Percentiles rank a stretch among this genome's conserved stretches.
phyloP scores from a whole-genome alignment of 495 filamentous ascomycete genomes.

The Pyrenula massariospora region DNA sequence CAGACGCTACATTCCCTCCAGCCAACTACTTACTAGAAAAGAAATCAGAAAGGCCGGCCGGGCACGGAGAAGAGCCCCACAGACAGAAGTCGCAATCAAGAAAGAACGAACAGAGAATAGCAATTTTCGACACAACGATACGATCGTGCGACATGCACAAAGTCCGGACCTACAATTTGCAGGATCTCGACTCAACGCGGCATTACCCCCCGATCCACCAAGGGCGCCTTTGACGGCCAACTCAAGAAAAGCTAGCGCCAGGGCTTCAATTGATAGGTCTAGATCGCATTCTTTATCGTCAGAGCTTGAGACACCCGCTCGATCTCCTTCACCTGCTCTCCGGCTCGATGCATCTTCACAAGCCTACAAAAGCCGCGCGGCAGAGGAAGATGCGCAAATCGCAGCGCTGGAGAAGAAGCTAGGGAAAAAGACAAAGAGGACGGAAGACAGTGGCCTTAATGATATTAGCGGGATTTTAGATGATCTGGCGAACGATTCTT shows the following conservation, averaged over 20 bases:
- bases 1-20: neutral
- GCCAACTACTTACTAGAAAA: neutral
- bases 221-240: too few species aligned
- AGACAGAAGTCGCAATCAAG: too few species aligned
- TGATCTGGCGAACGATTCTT: conserved; percentile 46
- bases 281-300: neutral
- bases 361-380: conserved; percentile 1
- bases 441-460: conserved; percentile 59
- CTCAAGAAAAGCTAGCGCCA: too few species aligned
- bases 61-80: neutral
- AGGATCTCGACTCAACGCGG: too few species aligned
- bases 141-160: too few species aligned
- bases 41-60: neutral
- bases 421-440: conserved; percentile 70
- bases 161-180: too few species aligned
- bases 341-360: neutral
- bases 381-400: conserved; percentile 73
- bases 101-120: too few species aligned
- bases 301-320: neutral
- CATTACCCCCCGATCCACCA: too few species aligned
- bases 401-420: conserved; percentile 79
- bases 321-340: neutral
- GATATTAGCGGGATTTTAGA: conserved; percentile 70
- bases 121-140: too few species aligned
- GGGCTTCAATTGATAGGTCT: too few species aligned